Evolutionary conservation across 371 early-diverging fungal genomes (phyloP).

Genomic region (Mucor mucedo): DNA sequence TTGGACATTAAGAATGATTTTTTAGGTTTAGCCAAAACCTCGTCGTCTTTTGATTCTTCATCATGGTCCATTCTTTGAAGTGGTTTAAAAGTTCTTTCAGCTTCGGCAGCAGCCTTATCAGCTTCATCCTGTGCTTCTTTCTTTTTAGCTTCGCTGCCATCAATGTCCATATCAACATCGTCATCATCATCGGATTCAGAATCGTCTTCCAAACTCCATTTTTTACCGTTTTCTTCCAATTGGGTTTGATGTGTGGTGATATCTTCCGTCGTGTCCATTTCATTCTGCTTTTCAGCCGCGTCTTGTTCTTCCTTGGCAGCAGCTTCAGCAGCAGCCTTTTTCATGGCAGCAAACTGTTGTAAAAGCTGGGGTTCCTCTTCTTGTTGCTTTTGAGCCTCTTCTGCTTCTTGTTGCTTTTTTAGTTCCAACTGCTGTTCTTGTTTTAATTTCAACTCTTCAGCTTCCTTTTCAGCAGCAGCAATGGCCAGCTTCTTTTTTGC

Average conservation of each 20-base stretch:
- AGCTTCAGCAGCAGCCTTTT: constrained; percentile 31
- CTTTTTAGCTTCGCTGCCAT: constrained; percentile 13
- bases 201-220: constrained; percentile 35
- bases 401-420: constrained; percentile 26
- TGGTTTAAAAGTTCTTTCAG: constrained; percentile 40
- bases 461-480: constrained; percentile 19
- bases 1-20: constrained; percentile 24
- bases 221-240: constrained; percentile 21
- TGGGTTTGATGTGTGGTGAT: constrained; percentile 5
- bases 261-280: constrained; percentile 33
- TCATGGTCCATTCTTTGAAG: constrained; percentile 35
- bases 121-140: constrained; percentile 12
- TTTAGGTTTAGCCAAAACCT: constrained; percentile 26
- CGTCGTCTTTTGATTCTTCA: constrained; percentile 19
- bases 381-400: constrained; percentile 39
- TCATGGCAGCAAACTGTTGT: constrained; percentile 37
- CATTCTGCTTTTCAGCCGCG: constrained; percentile 5
- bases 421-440: constrained; percentile 24
- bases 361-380: constrained; percentile 29
- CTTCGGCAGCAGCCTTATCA: constrained; percentile 7
- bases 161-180: constrained; percentile 27
- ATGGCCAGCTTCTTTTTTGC: constrained; percentile 19
- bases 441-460: constrained; percentile 17
- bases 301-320: constrained; percentile 22
- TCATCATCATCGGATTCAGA: constrained; percentile 32